phyloP scores from a whole-genome alignment of 106 monocot species.

The Cymbidium sinense region DNA sequence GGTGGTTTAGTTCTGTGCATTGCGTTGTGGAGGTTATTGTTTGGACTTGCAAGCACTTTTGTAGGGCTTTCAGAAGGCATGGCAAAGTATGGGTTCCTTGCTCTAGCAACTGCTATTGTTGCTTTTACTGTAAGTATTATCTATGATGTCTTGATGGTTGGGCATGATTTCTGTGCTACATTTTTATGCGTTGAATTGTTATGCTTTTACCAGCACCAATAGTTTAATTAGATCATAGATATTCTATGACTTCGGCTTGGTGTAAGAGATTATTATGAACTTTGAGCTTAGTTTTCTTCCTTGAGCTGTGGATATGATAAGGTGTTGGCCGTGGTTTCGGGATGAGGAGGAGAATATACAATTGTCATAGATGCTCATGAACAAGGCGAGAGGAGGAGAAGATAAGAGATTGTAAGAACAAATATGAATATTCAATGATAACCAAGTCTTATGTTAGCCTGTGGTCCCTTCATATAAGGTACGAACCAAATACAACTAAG shows the following conservation, averaged over 20 bases:
- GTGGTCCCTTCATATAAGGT: too few species aligned
- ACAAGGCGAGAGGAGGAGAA: too few species aligned
- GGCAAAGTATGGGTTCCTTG: conserved; percentile 96
- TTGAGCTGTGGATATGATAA: background rate
- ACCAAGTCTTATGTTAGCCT: too few species aligned
- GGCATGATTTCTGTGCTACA: background rate
- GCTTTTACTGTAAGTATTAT: conserved; percentile 75
- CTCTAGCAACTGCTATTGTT: conserved; percentile 79
- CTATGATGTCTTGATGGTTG: background rate
- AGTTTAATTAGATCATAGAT: background rate
- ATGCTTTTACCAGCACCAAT: background rate
- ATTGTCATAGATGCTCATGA: too few species aligned
- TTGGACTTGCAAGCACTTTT: conserved; percentile 77
- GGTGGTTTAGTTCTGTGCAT: conserved; percentile 58
- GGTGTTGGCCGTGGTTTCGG: background rate
- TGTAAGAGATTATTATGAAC: background rate
- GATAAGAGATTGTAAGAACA: too few species aligned
- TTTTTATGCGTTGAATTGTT: background rate
- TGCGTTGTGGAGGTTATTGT: conserved; percentile 80
- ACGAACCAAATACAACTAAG: too few species aligned
- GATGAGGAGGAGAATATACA: background rate
- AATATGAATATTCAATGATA: too few species aligned
- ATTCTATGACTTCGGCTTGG: background rate
- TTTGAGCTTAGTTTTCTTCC: background rate
- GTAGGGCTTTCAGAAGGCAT: conserved; percentile 92